Evolutionary conservation across 148 eudicot genomes (phyloP), one percentile per base, ranked within the genome.

Genomic region (Gaultheria prostrata): DNA sequence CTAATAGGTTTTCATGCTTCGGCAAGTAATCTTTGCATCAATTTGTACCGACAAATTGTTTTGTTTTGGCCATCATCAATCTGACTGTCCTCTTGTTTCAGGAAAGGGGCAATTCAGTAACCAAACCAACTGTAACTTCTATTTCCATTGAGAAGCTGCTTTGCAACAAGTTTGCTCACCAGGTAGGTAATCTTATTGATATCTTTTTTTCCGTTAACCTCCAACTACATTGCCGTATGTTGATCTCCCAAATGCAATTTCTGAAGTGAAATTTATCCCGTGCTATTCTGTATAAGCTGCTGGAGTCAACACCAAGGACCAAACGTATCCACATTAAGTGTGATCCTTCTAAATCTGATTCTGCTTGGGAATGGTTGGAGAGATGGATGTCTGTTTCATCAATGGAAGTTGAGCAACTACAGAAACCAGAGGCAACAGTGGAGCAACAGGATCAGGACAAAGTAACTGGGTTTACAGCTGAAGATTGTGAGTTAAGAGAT

Each of bases 361-460:
- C 93, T 3, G 88, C 97, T 76, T 96, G 98, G 98, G 84, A 85
- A 76, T 96, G 98, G 98, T 87, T 96, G 80, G 98, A 96, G 84
- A 91, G 95, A 83, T 96, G 98, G 98, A 93, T 91, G 98, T 82
- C 93, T 17, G 90, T 87, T 85, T 90, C 93, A 57, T 86, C 90
- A 54, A 57, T 83, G 18, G 86, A 65, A 81, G 78, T 32, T 78
- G 43, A 71, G 51, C 82, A 81, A 54, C 83, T 83, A 15, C 86
- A 69, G 49, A 69, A 84, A 59, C 77, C 17, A 51, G 90, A 84
- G 80, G 72, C 83, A 67, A 54, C 24, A 54, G 71, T 69, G 76
- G 90, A 87, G 80, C 81, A 56, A 43, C 83, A 85, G 53, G 73
- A 51, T 54, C 72, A n/a, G 56, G 84, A 75, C 20, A 83, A 73